Evolutionary conservation across 1,139 yeast genomes (phyloP).

Genomic region (Lodderomyces margitis): DNA sequence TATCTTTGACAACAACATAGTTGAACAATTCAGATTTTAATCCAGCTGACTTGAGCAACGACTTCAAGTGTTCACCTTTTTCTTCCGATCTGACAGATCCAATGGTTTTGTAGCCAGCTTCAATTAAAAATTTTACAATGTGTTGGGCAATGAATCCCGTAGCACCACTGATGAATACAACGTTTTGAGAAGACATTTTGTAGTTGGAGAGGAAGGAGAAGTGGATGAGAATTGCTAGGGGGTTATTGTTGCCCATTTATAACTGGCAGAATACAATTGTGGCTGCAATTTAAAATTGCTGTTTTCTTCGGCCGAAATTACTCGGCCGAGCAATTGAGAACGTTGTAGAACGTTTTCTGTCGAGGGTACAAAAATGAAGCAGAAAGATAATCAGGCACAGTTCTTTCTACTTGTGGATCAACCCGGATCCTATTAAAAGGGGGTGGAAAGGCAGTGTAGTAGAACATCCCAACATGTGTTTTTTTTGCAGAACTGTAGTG

Average conservation of each 20-base stretch:
- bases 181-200: conserved; percentile 6
- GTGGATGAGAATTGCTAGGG: not conserved
- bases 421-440: too few relatives aligned
- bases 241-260: not conserved
- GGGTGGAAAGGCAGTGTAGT: too few relatives aligned
- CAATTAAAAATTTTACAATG: conserved; percentile 26
- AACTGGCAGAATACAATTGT: too few relatives aligned
- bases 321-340: not conserved
- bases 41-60: conserved; percentile 7
- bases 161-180: conserved; percentile 54
- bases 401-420: too few relatives aligned
- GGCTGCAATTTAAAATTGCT: not conserved
- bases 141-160: conserved; percentile 55
- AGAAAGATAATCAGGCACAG: too few relatives aligned
- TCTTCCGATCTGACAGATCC: conserved; percentile 28
- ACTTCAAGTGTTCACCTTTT: conserved; percentile 26
- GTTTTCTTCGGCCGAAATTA: not conserved
- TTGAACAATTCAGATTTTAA: conserved; percentile 16
- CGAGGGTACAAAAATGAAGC: too few relatives aligned
- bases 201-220: not conserved
- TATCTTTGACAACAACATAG: conserved; percentile 28
- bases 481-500: too few relatives aligned
- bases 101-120: conserved; percentile 24
- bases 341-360: not conserved
- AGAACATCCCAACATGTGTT: too few relatives aligned